A percentile compares a stretch with the other conserved stretches of the same genome.
These are phyloP conservation scores for Helianthus annuus DNA, from an alignment of 129 eudicot genomes.

Conservation along the genomic window DNA sequence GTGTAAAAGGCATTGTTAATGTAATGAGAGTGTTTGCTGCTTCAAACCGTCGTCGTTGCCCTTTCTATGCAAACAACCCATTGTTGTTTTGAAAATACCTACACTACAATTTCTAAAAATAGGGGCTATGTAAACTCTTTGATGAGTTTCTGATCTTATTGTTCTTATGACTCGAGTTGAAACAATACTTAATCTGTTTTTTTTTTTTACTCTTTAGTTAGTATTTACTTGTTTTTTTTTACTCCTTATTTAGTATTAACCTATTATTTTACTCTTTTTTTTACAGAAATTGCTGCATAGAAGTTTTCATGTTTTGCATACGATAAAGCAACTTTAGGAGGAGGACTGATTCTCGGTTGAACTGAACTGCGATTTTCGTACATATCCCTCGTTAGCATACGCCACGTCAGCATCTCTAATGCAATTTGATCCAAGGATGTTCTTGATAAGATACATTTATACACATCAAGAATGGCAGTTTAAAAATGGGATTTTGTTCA, in stretches of 20 bases:
- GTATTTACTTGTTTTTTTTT: too few relatives aligned
- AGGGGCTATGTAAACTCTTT: too few relatives aligned
- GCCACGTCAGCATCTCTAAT: conserved; percentile 28
- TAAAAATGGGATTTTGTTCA: conserved; percentile 36
- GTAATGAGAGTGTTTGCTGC: too few relatives aligned
- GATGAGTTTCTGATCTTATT: too few relatives aligned
- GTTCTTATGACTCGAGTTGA: too few relatives aligned
- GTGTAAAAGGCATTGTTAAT: not conserved
- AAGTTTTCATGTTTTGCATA: conserved; percentile 44
- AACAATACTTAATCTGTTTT: too few relatives aligned
- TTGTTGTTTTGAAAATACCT: too few relatives aligned
- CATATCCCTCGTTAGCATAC: conserved; percentile 41
- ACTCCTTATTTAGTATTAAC: not conserved
- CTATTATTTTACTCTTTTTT: not conserved
- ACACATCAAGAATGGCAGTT: conserved; percentile 38
- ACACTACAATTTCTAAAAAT: too few relatives aligned
- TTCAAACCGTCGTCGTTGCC: not conserved
- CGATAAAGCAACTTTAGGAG: conserved; percentile 49
- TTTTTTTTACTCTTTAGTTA: too few relatives aligned
- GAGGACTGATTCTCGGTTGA: conserved; percentile 38
- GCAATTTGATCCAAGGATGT: conserved; percentile 26
- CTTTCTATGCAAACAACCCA: not conserved
- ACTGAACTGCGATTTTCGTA: conserved; percentile 43
- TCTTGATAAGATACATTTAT: conserved; percentile 31
- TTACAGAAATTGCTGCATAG: conserved; percentile 77